A percentile compares a stretch with the other conserved stretches of the same genome.
phyloP scores from a whole-genome alignment of 2,329 filamentous ascomycete genomes.

The Fusarium paranaense region DNA sequence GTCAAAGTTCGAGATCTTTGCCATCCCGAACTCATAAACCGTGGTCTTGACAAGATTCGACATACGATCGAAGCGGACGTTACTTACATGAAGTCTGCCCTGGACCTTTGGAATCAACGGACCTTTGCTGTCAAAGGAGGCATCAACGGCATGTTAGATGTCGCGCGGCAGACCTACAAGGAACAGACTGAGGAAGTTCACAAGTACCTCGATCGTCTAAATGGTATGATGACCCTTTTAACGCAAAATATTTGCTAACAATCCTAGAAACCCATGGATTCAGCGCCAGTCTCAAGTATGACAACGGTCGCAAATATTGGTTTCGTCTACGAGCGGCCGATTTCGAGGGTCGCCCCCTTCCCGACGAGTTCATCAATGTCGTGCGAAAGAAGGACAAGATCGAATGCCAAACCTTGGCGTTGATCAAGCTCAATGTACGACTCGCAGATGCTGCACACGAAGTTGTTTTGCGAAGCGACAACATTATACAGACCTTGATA shows the following conservation, averaged over 20 bases:
- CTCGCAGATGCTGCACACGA: constrained; percentile 87
- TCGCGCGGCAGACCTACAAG: constrained; percentile 89
- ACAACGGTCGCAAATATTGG: constrained; percentile 83
- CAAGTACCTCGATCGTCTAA: constrained; percentile 75
- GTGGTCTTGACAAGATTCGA: constrained; percentile 74
- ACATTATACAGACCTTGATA: constrained; percentile 78
- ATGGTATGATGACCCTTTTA: constrained; percentile 59
- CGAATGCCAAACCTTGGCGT: constrained; percentile 87
- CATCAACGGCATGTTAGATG: constrained; percentile 86
- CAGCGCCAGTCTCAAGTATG: constrained; percentile 76
- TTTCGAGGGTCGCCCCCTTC: constrained; percentile 69
- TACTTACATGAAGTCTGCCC: constrained; percentile 78
- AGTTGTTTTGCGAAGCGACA: constrained; percentile 84
- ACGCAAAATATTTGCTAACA: not conserved
- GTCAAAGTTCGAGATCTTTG: constrained; percentile 77
- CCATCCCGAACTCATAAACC: constrained; percentile 68
- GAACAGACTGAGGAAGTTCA: constrained; percentile 85
- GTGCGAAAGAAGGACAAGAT: constrained; percentile 78
- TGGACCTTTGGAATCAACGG: constrained; percentile 90
- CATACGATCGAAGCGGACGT: constrained; percentile 84
- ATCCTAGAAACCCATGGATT: constrained; percentile 67
- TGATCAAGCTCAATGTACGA: constrained; percentile 83
- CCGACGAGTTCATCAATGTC: constrained; percentile 81
- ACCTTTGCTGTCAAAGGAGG: constrained; percentile 91
- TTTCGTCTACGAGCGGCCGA: constrained; percentile 73